A percentile compares a stretch with the other conserved stretches of the same genome.
Evolutionary conservation across 257 asterid genomes (phyloP).

Genomic region (Primulina huaijiensis): DNA sequence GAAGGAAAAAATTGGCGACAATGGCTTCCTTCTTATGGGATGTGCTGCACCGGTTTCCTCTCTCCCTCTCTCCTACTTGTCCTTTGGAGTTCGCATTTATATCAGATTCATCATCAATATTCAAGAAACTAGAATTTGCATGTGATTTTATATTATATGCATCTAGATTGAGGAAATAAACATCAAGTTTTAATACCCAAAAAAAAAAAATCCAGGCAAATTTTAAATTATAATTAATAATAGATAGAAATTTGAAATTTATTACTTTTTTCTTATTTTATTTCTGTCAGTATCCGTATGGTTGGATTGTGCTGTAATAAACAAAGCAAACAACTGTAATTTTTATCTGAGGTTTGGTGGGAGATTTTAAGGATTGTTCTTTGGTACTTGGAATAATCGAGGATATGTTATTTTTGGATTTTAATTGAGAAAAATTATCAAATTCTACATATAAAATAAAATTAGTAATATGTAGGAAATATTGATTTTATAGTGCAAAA

Average conservation of each 20-base stretch:
- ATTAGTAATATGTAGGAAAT: too few relatives aligned
- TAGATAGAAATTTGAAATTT: too few relatives aligned
- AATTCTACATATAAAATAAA: too few relatives aligned
- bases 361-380: not conserved
- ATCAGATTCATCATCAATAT: not conserved
- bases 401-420: slow-evolving; percentile 3
- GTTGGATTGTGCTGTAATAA: not conserved
- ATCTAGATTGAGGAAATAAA: not conserved
- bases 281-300: not conserved
- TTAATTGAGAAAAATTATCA: too few relatives aligned
- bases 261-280: too few relatives aligned
- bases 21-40: slow-evolving; percentile 3
- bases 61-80: slow-evolving; percentile 11
- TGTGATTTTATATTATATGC: too few relatives aligned
- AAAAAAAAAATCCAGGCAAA: too few relatives aligned
- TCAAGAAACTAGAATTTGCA: too few relatives aligned
- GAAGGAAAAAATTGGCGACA: not conserved
- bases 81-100: slow-evolving; percentile 17
- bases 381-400: too few relatives aligned
- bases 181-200: not conserved
- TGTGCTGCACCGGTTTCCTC: not conserved
- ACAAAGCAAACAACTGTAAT: not conserved
- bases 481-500: too few relatives aligned
- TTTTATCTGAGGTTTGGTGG: not conserved
- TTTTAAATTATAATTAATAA: too few relatives aligned